A percentile compares a stretch with the other conserved stretches of the same genome.
Evolutionary conservation across 2,329 filamentous ascomycete species (phyloP).

Genomic region (Fusarium brevicatenulatum): DNA sequence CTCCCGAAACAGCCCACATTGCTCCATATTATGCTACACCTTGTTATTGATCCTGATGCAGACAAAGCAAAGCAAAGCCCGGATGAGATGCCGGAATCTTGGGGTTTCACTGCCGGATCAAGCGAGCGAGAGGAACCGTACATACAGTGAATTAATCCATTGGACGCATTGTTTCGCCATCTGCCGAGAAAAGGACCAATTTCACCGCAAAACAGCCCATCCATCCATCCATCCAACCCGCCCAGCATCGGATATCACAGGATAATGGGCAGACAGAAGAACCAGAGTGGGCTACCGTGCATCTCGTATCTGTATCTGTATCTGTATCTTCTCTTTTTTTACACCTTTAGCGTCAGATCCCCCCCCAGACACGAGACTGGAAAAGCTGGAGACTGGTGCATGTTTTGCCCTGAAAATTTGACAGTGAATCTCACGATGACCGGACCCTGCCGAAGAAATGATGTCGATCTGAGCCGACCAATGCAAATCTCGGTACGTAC

Average conservation of each 20-base stretch:
- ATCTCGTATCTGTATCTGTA: not conserved
- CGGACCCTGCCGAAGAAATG: constrained; percentile 42
- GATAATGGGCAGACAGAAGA: constrained; percentile 11
- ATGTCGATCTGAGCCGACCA: constrained; percentile 41
- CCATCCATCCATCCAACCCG: constrained; percentile 1
- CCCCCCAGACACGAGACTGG: constrained; percentile 1
- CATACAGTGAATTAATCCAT: not conserved
- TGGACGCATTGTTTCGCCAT: constrained; percentile 2
- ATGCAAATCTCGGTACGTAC: constrained; percentile 11
- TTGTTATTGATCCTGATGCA: constrained; percentile 14
- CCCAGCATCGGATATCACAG: constrained; percentile 30
- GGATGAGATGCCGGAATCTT: constrained; percentile 15
- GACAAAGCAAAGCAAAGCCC: not conserved
- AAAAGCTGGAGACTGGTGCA: constrained; percentile 21
- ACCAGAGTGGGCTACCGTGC: not conserved
- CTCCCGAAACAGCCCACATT: constrained; percentile 34
- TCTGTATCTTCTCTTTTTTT: not conserved
- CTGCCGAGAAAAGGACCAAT: constrained; percentile 15
- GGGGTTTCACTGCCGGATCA: constrained; percentile 36
- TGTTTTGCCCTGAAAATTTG: not conserved
- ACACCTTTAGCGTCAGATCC: constrained; percentile 10
- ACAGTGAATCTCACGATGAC: constrained; percentile 7
- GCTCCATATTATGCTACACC: constrained; percentile 15
- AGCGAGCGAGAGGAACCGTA: constrained; percentile 16
- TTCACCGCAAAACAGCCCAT: constrained; percentile 13